Conservation (phyloP, 1,284 basidiomycete species). For the Rhizoctonia solani region DNA sequence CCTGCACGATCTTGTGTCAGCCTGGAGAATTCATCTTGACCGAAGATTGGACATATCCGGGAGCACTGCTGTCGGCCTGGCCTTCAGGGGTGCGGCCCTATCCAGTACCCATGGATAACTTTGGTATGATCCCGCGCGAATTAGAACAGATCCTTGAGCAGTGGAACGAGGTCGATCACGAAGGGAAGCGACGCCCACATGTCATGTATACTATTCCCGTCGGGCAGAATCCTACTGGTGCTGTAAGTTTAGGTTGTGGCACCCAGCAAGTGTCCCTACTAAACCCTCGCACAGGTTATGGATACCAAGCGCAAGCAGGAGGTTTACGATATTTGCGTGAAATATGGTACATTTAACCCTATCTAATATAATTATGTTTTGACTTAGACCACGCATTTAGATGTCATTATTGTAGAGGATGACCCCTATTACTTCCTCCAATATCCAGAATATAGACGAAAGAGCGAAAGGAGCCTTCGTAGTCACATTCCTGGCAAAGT, state of each 20-base stretch:
- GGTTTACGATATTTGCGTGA: constrained; percentile 78
- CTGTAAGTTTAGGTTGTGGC: constrained; percentile 50
- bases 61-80: constrained; percentile 49
- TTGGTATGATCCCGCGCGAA: constrained; percentile 67
- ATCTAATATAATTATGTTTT: too few species aligned
- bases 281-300: constrained; percentile 56
- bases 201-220: constrained; percentile 76
- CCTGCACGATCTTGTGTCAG: constrained; percentile 64
- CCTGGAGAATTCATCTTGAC: constrained; percentile 72
- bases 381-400: constrained; percentile 47
- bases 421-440: constrained; percentile 85
- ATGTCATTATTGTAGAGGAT: constrained; percentile 76
- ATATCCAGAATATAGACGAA: constrained; percentile 56
- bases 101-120: constrained; percentile 69
- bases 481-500: constrained; percentile 8
- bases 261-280: constrained; percentile 1
- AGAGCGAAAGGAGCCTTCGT: constrained; percentile 46
- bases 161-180: constrained; percentile 67
- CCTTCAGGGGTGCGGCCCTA: constrained; percentile 59
- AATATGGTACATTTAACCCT: constrained; percentile 67
- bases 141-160: constrained; percentile 62
- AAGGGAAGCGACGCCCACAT: constrained; percentile 64
- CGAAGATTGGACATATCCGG: constrained; percentile 75
- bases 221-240: constrained; percentile 81
- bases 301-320: constrained; percentile 67